Evolutionary conservation across 768 basidiomycete species (phyloP), one percentile per base, ranked within the genome.

Genomic region (Multifurca ochricompacta): DNA sequence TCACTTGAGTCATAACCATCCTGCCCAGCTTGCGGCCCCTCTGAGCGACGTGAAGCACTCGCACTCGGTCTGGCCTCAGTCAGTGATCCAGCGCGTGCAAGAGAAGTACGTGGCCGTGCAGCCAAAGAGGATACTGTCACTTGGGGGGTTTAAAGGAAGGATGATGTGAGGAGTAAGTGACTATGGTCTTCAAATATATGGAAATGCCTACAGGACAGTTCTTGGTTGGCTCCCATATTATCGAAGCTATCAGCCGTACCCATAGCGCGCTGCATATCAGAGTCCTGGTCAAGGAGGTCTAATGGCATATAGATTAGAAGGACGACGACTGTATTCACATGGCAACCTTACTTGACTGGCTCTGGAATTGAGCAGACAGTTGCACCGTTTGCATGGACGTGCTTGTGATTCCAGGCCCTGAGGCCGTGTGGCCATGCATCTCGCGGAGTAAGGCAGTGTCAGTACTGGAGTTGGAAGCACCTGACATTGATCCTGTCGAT

Each of bases 281-380:
- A 59, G 32, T 61, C 60, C 16, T 60, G 50, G 28, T 61, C 60
- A n/a, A 61, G 54, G n/a, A 61, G 60, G 48, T 61, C 60, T 61
- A 42, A 23, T 31, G 37, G 19, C 2, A 9, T 11, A 13, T 31
- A 40, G 4, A 43, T 51, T 3, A 48, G 44, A 10, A 23, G 16
- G 39, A 14, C 25, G 28, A 21, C 9, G 45, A 31, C 14, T 21
- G 7, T 25, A 19, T 25, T 13, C 10, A 14, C 18, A 31, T 18
- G 18, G 25, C 27, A 6, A 21, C 3, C 51, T 14, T 48, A 61
- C 60, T 59, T 30, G 60, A 61, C 13, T 51, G 42, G 28, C 54
- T 56, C 28, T 59, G 60, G 18, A 55, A 40, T 18, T 59, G 52
- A 10, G 48, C 39, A 35, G 60, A 55, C 41, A 61, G 54, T n/a